A percentile compares a stretch with the other conserved stretches of the same genome.
Evolutionary conservation across 2,329 filamentous ascomycete genomes (phyloP).

Genomic region (Colletotrichum tanaceti): DNA sequence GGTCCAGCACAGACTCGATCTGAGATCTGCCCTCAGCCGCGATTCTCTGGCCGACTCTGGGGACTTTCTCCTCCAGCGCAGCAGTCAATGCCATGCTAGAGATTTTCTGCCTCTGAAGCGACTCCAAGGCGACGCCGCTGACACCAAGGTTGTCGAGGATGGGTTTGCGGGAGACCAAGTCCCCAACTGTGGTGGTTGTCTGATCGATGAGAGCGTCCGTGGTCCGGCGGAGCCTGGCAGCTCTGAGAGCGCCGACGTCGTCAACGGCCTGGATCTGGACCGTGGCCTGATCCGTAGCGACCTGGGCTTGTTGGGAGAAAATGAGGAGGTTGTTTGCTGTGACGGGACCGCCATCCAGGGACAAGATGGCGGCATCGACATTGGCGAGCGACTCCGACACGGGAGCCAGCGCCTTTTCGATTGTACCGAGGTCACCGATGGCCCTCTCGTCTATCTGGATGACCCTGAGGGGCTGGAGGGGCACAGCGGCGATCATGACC

Average conservation of each 20-base stretch:
- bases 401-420: slow-evolving; percentile 28
- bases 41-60: slow-evolving; percentile 45
- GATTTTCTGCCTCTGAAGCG: slow-evolving; percentile 44
- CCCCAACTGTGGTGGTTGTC: slow-evolving; percentile 42
- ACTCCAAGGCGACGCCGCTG: slow-evolving; percentile 42
- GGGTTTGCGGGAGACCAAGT: slow-evolving; percentile 44
- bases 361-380: slow-evolving; percentile 31
- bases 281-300: slow-evolving; percentile 42
- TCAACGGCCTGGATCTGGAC: slow-evolving; percentile 44
- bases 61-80: slow-evolving; percentile 45
- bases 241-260: slow-evolving; percentile 41
- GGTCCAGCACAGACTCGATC: slow-evolving; percentile 43
- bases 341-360: slow-evolving; percentile 30
- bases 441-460: slow-evolving; percentile 9
- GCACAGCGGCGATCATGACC: slow-evolving; percentile 25
- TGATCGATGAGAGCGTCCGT: slow-evolving; percentile 42
- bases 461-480: slow-evolving; percentile 1
- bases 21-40: slow-evolving; percentile 43
- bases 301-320: slow-evolving; percentile 32
- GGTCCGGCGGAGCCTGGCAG: slow-evolving; percentile 42
- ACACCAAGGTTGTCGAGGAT: slow-evolving; percentile 45
- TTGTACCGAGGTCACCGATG: slow-evolving; percentile 19
- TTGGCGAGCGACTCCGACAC: slow-evolving; percentile 24
- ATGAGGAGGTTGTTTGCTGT: slow-evolving; percentile 35
- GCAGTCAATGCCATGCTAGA: slow-evolving; percentile 42